These are phyloP conservation scores for Dioscorea dumetorum DNA, from an alignment of 106 monocot genomes.

Conservation along the genomic window DNA sequence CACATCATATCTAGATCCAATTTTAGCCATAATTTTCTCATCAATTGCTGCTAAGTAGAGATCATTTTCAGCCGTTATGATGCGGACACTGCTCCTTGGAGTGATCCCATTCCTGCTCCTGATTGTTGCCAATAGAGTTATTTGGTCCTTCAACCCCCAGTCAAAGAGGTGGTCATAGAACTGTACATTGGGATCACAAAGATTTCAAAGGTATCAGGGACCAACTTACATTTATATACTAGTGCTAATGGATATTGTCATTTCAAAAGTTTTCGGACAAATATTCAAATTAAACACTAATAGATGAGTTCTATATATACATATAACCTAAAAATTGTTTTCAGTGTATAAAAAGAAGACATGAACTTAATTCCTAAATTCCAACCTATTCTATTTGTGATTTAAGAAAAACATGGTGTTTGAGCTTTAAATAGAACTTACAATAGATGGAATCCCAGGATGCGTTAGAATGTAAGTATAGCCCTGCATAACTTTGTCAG, in stretches of 20 bases:
- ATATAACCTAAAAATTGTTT: neutral
- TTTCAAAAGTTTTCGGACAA: too few species aligned
- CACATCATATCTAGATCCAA: conserved; percentile 33
- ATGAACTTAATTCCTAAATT: neutral
- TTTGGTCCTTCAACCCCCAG: conserved; percentile 43
- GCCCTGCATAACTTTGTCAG: conserved; percentile 67
- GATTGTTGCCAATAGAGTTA: conserved; percentile 26
- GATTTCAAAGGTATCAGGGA: too few species aligned
- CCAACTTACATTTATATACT: neutral
- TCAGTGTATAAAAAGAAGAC: neutral
- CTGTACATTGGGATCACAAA: conserved; percentile 15
- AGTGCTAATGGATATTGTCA: too few species aligned
- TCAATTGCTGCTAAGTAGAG: conserved; percentile 49
- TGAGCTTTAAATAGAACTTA: conserved; percentile 7
- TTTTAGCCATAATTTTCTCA: conserved; percentile 45
- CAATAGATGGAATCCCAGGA: conserved; percentile 53
- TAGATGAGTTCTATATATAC: too few species aligned
- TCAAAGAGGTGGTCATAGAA: conserved; percentile 58
- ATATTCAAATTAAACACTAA: too few species aligned
- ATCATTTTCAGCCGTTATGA: conserved; percentile 39
- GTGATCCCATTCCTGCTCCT: conserved; percentile 32
- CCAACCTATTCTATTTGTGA: too few species aligned
- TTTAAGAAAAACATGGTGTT: too few species aligned
- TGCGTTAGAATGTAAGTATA: conserved; percentile 68
- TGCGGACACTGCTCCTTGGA: conserved; percentile 35